Conservation (phyloP, 2,329 filamentous ascomycete genomes). For the Rhynchosporium secalis region DNA sequence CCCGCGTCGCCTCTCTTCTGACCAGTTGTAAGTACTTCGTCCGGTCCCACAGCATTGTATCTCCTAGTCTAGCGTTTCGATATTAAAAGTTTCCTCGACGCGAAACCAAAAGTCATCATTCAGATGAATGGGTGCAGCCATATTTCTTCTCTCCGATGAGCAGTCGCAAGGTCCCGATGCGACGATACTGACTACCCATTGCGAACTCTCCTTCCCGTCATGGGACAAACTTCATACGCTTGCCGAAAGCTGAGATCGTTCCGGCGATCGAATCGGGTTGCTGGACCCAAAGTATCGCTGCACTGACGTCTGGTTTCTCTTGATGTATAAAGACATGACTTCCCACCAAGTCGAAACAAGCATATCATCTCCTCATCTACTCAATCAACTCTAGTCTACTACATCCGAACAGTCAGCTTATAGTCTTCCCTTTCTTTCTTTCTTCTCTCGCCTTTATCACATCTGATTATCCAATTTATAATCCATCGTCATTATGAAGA, state of each 20-base stretch:
- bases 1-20: neutral
- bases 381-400: too few species aligned
- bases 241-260: too few species aligned
- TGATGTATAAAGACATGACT: too few species aligned
- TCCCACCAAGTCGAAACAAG: too few species aligned
- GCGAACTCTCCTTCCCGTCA: too few species aligned
- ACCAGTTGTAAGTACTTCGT: neutral
- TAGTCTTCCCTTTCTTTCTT: too few species aligned
- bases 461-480: neutral
- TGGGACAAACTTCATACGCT: too few species aligned
- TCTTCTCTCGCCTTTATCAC: neutral
- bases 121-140: neutral
- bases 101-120: neutral
- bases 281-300: too few species aligned
- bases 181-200: neutral
- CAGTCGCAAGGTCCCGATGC: neutral
- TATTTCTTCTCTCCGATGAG: neutral
- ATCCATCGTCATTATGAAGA: neutral
- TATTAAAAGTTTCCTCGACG: neutral
- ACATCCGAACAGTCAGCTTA: too few species aligned
- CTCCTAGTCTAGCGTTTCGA: neutral
- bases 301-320: too few species aligned
- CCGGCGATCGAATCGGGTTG: too few species aligned
- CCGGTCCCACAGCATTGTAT: neutral
- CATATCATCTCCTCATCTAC: too few species aligned